A percentile compares a stretch with the other conserved stretches of the same genome.
phyloP scores from a whole-genome alignment of 2,329 filamentous ascomycete species.

The Xylariaceae sp. region DNA sequence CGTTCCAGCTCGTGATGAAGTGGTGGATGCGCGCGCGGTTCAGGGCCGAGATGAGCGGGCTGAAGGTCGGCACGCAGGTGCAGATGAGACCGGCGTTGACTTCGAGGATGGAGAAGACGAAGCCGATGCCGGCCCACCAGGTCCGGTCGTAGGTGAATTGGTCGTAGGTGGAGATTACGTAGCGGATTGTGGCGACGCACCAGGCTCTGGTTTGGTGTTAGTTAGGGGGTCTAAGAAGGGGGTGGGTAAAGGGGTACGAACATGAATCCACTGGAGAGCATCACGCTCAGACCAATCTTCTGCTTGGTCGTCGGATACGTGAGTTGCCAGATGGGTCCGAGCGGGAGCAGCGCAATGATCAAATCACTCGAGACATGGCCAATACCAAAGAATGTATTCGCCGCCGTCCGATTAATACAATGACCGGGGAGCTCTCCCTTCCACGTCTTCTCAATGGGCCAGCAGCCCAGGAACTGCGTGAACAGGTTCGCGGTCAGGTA shows the following conservation, averaged over 20 bases:
- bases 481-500: constrained; percentile 57
- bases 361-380: constrained; percentile 31
- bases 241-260: constrained; percentile 13
- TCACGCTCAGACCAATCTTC: constrained; percentile 30
- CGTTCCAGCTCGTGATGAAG: constrained; percentile 17
- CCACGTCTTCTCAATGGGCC: constrained; percentile 30
- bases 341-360: constrained; percentile 30
- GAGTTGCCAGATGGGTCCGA: constrained; percentile 28
- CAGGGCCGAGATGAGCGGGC: constrained; percentile 23
- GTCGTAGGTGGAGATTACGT: constrained; percentile 30
- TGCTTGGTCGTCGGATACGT: constrained; percentile 26
- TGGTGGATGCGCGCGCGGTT: constrained; percentile 12
- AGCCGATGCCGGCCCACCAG: constrained; percentile 31
- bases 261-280: constrained; percentile 28
- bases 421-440: constrained; percentile 22
- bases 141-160: constrained; percentile 28
- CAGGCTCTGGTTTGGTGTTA: constrained; percentile 25
- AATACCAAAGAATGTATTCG: constrained; percentile 29
- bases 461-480: constrained; percentile 29
- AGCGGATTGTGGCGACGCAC: constrained; percentile 28
- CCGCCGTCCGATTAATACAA: constrained; percentile 26
- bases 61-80: constrained; percentile 28
- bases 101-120: constrained; percentile 30
- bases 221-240: background rate
- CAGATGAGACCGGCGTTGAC: constrained; percentile 31